Evolutionary conservation across 768 basidiomycete genomes (phyloP).

Genomic region (Multifurca ochricompacta): DNA sequence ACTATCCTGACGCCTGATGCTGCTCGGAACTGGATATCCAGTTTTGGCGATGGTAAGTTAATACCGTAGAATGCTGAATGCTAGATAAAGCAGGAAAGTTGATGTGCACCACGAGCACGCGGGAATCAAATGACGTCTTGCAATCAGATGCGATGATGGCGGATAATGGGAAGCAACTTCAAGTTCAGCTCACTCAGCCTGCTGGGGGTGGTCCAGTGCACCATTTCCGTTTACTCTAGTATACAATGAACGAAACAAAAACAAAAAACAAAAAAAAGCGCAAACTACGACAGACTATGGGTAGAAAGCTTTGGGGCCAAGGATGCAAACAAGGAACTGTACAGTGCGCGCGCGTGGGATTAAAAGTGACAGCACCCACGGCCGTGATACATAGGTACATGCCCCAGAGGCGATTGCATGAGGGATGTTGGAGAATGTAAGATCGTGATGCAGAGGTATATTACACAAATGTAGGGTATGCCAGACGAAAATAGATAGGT

Average conservation of each 20-base stretch:
- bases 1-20: too few species aligned
- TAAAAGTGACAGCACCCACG: background rate
- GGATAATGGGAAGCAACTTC: background rate
- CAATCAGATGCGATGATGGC: background rate
- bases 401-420: background rate
- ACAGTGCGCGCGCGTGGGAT: background rate
- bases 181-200: background rate
- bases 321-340: background rate
- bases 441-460: conserved; percentile 13
- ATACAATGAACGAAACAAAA: conserved; percentile 12
- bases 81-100: too few species aligned
- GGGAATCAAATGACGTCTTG: conserved; percentile 4
- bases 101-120: too few species aligned
- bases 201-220: background rate
- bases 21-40: too few species aligned
- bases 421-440: background rate
- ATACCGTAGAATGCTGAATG: too few species aligned
- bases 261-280: too few species aligned
- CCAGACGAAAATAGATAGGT: conserved; percentile 11
- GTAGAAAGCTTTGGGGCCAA: background rate
- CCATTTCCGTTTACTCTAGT: conserved; percentile 13
- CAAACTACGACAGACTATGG: background rate
- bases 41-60: too few species aligned
- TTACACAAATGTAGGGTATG: conserved; percentile 22
- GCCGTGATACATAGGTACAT: background rate